Percentiles rank a stretch among this genome's conserved stretches.
phyloP scores from a whole-genome alignment of 805 yeast species.

The Lachancea cidri region DNA sequence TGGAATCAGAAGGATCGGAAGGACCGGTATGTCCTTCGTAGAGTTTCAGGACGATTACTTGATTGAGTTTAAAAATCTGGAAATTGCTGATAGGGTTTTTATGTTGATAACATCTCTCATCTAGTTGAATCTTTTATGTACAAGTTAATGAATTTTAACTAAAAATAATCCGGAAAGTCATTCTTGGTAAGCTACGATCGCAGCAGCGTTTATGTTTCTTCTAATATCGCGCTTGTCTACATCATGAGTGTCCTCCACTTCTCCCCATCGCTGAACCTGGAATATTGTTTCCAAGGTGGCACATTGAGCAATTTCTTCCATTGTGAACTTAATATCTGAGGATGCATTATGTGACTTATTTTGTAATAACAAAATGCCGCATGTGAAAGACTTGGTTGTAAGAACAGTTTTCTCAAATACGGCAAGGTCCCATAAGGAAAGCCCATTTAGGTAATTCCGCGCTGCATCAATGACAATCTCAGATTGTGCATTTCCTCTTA shows the following conservation, averaged over 20 bases:
- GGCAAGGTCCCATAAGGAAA: conserved; percentile 73
- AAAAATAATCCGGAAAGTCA: background rate
- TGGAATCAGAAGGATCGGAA: conserved; percentile 23
- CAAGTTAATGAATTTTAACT: background rate
- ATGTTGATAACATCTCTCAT: conserved; percentile 13
- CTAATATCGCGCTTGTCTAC: conserved; percentile 89
- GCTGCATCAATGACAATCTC: conserved; percentile 57
- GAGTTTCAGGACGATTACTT: conserved; percentile 15
- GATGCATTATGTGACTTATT: conserved; percentile 26
- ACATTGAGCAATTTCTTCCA: conserved; percentile 70
- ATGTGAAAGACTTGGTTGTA: conserved; percentile 77
- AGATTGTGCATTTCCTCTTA: conserved; percentile 74
- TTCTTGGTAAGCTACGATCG: conserved; percentile 43
- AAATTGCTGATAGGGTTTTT: conserved; percentile 23
- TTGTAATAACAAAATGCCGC: conserved; percentile 67
- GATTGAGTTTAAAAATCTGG: conserved; percentile 25
- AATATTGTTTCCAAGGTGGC: conserved; percentile 76
- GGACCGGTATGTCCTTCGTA: conserved; percentile 24
- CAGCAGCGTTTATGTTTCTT: conserved; percentile 76
- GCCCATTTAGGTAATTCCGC: conserved; percentile 51
- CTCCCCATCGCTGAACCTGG: conserved; percentile 95
- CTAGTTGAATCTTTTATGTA: background rate
- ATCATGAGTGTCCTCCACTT: conserved; percentile 97
- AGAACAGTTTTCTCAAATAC: conserved; percentile 88
- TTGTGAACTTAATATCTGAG: conserved; percentile 34